These are phyloP conservation scores for Penicillium sp. DNA, from an alignment of 2,329 filamentous ascomycete species.

Conservation along the genomic window DNA sequence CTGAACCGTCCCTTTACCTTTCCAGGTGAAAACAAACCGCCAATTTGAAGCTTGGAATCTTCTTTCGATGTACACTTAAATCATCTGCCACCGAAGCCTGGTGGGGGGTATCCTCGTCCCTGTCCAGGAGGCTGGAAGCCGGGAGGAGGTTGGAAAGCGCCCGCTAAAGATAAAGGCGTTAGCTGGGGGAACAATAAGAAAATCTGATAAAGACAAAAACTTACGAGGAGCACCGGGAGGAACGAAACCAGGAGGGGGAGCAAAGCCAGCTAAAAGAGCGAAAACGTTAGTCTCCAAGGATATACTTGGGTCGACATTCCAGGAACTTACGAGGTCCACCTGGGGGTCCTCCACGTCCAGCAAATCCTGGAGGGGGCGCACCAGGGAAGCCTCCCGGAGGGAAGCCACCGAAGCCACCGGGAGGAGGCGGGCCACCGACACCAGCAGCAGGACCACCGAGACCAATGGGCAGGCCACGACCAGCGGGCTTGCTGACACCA, in stretches of 20 bases:
- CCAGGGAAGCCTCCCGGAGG: conserved; percentile 56
- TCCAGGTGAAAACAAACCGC: conserved; percentile 20
- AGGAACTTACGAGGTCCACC: conserved; percentile 53
- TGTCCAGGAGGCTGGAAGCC: conserved; percentile 71
- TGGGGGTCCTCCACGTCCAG: conserved; percentile 52
- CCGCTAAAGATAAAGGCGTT: conserved; percentile 45
- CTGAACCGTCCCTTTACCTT: conserved; percentile 12
- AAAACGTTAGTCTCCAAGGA: conserved; percentile 17
- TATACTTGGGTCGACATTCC: not conserved
- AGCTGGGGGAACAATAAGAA: conserved; percentile 24
- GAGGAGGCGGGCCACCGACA: conserved; percentile 75
- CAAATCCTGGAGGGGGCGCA: conserved; percentile 51
- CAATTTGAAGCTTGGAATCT: conserved; percentile 25
- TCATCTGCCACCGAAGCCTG: conserved; percentile 50
- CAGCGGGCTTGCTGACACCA: conserved; percentile 87
- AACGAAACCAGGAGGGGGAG: conserved; percentile 49
- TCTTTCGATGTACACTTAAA: conserved; percentile 21
- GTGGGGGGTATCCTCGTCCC: conserved; percentile 54
- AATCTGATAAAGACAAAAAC: conserved; percentile 22
- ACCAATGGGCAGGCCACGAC: conserved; percentile 78
- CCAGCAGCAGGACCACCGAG: conserved; percentile 87
- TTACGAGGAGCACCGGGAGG: conserved; percentile 48
- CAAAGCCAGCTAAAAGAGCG: conserved; percentile 44
- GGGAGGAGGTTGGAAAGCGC: conserved; percentile 59
- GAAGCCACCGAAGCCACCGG: conserved; percentile 53